Evolutionary conservation across 176 grass and related monocot genomes (phyloP), one percentile per base, ranked within the genome.

Genomic region (Rhynchospora pubera): DNA sequence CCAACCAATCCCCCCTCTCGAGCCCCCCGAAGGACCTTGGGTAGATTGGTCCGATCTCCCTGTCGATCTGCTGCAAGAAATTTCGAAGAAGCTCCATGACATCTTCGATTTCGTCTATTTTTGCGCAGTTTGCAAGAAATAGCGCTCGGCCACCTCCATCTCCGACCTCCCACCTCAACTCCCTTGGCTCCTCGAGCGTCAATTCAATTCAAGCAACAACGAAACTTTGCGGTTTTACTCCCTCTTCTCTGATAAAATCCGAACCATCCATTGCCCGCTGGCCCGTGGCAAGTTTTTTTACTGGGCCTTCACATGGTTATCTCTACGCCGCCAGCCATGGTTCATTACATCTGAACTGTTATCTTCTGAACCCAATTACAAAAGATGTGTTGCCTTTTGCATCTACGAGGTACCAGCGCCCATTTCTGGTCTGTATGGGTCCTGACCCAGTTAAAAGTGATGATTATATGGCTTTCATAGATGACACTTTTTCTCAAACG

Each of bases 81-180:
- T 86, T 52, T 6, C 78, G 9, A 51, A 32, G 67, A 68, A n/a
- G 66, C 78, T 82, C 15, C 85, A 86, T 15, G 78, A 86, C 56
- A 65, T 80, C 5, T 32, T 74, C 42, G 85, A 86, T 16, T 86
- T 86, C 78, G 44, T 75, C 65, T 59, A 22, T 48, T 34, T 86
- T 58, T 22, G 78, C 14, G 78, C 78, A 2, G 55, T 82, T 32
- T 86, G 78, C 85, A 57, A 61, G 45, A 22, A 60, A 18, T 86
- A 77, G 84, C 84, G 78, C 53, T 3, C 15, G 7, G 53, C 65
- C 22, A 14, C 85, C 42, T 16, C 72, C 2, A 18, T 47, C n/a
- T 69, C 48, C 10, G 15, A 67, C 53, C 65, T 59, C 21, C 64
- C 64, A 5, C 55, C 5, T 5, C 72, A 62, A n/a, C 44, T 86